Base-by-base conservation (phyloP, 176 grass and related monocot genomes). In the Rhynchospora breviuscula region DNA sequence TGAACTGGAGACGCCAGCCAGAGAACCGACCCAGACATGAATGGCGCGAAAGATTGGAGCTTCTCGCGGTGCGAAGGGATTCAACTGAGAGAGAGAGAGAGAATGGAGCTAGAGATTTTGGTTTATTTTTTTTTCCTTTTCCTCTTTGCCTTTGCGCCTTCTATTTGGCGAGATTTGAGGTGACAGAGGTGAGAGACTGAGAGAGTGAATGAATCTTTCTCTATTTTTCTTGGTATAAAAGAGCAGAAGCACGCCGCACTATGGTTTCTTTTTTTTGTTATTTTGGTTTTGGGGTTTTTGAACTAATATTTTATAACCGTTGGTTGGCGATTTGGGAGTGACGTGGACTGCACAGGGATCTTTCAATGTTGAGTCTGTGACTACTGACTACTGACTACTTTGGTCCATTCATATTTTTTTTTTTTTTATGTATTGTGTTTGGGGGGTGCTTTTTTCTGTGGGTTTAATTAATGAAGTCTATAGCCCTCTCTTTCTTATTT, bases 11-110 rank as follows among this genome's bases (percentile, higher is more conserved):
- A 82, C 52, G 67, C 61, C 62, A 82, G 10, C 45, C 80, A 64
- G 31, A 82, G 80, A 53, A 82, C 35, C 9, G 62, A 82, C 0
- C 61, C 62, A 82, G 80, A 82, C 80, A 82, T 82, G 80, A 81
- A 81, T 81, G 62, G 46, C 46, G 79, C 79, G 43, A 81, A 61
- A 63, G 59, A 45, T 61, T 63, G 18, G n/a, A 64, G 45, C 52
- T 21, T 61, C 58, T 79, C 22, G 51, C 23, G 21, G 75, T 18
- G 52, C 17, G 18, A 47, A 21, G 33, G 19, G 78, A 60, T 71
- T n/a, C 1, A 59, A 80, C 15, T 35, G 77, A 80, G 17, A 70
- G 5, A 35, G n/a, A 53, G 8, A 3, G 18, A 44, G 0, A 3
- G 18, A 44, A 0, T 43, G 78, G 8, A 63, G 59, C 35, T 19